Base-by-base conservation (phyloP, 163 green algal species). In the Trebouxia gelatinosa region DNA sequence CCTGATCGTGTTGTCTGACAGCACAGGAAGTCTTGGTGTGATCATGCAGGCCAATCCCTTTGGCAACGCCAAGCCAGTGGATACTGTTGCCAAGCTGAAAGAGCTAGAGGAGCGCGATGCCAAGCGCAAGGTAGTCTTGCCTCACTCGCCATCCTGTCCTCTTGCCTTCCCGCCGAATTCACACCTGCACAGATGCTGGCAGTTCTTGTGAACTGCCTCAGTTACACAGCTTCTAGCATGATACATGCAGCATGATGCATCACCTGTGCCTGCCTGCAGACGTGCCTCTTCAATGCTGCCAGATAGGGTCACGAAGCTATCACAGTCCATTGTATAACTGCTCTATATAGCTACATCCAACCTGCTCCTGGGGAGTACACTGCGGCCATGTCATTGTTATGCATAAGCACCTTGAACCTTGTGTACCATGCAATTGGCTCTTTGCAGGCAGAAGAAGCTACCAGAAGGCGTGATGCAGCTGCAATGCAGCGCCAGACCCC, bases 21-120 rank as follows among this genome's bases (percentile, higher is more conserved):
- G 48, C 48, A 16, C 16, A 19, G 16, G 19, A 58, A n/a, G 48
- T n/a, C 48, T 19, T 58, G 48, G 19, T n/a, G n/a, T n/a, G n/a
- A n/a, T n/a, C 58, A 23, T 59, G 76, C 75, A 85, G 80, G 26
- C 59, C 11, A 85, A 85, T 35, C 80, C 80, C 0, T 85, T 85
- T 78, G 80, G 80, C 0, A 75, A 51, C 11, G 80, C 81, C 39
- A 85, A 85, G 74, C 81, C 81, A n/a, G 58, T 83, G 28, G 81
- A 85, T 32, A 74, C 78, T 23, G 43, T 48, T 0, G 77, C 77
- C 23, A 78, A 54, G 72, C 58, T 85, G 35, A 68, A 74, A 43
- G 81, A 85, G 66, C 43, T 85, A 37, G 81, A 85, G 34, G 81
- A 85, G 74, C 51, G 75, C 21, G 66, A 74, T 34, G 66, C 66